Evolutionary conservation across 805 yeast species (phyloP), one percentile per base, ranked within the genome.

Genomic region (Saccharomycopsis oosterbeekiorum): DNA sequence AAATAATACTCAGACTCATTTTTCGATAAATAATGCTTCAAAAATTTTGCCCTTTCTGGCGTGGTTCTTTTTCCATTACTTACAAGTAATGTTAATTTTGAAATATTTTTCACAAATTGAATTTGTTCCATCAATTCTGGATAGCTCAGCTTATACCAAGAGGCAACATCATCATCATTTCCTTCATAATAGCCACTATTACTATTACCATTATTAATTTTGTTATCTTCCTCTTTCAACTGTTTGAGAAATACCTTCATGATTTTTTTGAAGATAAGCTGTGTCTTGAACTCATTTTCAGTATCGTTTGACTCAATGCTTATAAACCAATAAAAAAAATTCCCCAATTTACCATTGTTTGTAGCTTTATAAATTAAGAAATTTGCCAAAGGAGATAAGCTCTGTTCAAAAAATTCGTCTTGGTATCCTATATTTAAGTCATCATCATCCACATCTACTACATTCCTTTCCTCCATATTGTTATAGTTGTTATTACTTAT

Each of bases 281-380:
- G 63, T 21, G 10, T 53, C 24, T 62, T 62, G 15, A 59, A 53
- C 40, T 72, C 69, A 34, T 71, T 70, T 2, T 79, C 80, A 51
- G 79, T 81, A 61, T 89, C 97, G 67, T 86, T 89, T 37, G 86
- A 81, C 68, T 93, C 97, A 1, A 96, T 96, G 65, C 85, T 86
- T 58, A 94, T 80, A 69, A 86, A 89, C 98, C 99, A 94, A 71
- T 89, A 92, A 64, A 96, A 83, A 69, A 81, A 89, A 69, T 85
- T 91, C 0, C 96, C 94, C 50, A 96, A 75, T 19, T 80, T 76
- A 21, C 81, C 80, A 69, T 86, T 88, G 19, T 80, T 75, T 1
- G 85, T 76, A 0, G 96, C 84, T 55, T 93, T 78, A 34, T 84
- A 84, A 51, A 92, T 85, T 50, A 94, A 74, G 69, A 93, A 91